Base-by-base conservation (phyloP, 352 stramenopile genomes). In the Sclerospora graminicola region DNA sequence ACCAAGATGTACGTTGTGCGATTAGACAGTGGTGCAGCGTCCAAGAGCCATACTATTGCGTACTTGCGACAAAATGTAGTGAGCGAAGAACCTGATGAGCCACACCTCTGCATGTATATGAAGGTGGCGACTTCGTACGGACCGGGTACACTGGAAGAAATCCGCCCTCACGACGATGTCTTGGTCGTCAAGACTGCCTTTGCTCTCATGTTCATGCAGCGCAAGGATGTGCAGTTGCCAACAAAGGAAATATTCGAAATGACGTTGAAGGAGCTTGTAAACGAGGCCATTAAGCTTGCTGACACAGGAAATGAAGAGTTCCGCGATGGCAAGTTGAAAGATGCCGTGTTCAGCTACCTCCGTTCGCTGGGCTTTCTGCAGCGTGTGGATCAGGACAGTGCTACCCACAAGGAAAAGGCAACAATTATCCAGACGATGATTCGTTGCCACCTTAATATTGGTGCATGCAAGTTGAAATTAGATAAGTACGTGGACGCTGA, bases 401-500 rank as follows among this genome's bases (percentile, higher is more conserved):
- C 81, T 10, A 89, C 77, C 0, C 75, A 92, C 56, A 92, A 92
- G 51, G 71, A 92, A 32, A 92, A 89, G 52, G 81, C 81, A 29
- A 82, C 64, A 21, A 85, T 89, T 45, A 67, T 92, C 11, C 77
- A 89, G 63, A 92, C 81, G 11, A 92, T 92, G 81, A 87, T 92
- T 29, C 81, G 81, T 24, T 92, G 81, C 45, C 81, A 92, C 45
- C 56, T 92, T 15, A 92, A 92, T 47, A 84, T 92, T 41, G 69
- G 69, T 11, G 80, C 81, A 7, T 92, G 75, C 69, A 92, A 89
- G 42, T 66, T 92, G 42, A 88, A 89, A 54, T 47, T 75, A 4
- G 63, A 86, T 41, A 55, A 51, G 31, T 75, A 82, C 45, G 26
- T 51, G 8, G 77, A 92, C 37, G 77, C 77, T 6, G 75, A 88